Evolutionary conservation across 129 eudicot genomes (phyloP), one percentile per base, ranked within the genome.

Genomic region (Artemisia argyi): DNA sequence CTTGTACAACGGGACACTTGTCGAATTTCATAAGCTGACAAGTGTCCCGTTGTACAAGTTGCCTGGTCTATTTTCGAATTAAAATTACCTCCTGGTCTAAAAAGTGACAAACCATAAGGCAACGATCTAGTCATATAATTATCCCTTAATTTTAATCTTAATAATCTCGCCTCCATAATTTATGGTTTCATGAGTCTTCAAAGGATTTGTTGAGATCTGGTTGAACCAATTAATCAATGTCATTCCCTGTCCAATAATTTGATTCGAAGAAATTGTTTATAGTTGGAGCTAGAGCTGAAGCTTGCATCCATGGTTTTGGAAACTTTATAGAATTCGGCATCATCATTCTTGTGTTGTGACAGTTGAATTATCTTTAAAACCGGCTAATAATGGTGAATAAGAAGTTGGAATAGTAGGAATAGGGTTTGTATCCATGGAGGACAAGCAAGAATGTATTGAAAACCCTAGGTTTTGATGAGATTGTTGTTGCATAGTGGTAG

Each of bases 181-280:
- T 60, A 78, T 78, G 49, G 82, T 74, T 65, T 35, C 42, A 35
- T 82, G 74, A 68, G 77, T 82, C 92, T 73, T 84, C 87, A 93
- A 88, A 84, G 68, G 96, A 75, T 65, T 80, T 86, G 78, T 80
- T 84, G 26, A 91, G 77, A 84, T 91, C 96, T 71, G 79, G 75
- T 35, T 79, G 72, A 74, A 78, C 68, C 61, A 88, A 75, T 51
- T 66, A 68, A 66, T 91, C 90, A 69, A 83, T 71, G 47, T 91
- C 97, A 71, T 80, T 87, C 97, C 97, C 84, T 32, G 78, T 70
- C 97, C 97, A 91, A 69, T 78, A 84, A 65, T 68, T 82, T 44
- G 76, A 61, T 75, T 83, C 88, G 82, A 73, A 62, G 51, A 20
- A 47, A 56, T 66, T 65, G 77, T 69, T 69, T 49, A 81, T 77